Conservation (phyloP, 257 asterid genomes). For the Nyctanthes arbortristis region DNA sequence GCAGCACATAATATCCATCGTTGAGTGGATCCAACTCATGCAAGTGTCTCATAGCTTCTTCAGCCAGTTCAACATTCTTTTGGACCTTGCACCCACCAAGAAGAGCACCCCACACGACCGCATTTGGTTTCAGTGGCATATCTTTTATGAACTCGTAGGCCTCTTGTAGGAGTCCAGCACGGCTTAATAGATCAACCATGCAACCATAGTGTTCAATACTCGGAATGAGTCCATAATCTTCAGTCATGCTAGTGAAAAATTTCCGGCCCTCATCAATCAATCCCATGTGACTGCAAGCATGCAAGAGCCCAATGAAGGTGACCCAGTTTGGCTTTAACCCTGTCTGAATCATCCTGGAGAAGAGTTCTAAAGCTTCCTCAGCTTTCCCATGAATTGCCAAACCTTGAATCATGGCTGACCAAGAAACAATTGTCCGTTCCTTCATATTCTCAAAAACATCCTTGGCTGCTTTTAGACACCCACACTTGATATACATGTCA, state of each 20-base stretch:
- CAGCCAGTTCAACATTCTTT: conserved; percentile 60
- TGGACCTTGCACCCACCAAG: conserved; percentile 71
- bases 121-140: conserved; percentile 16
- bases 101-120: conserved; percentile 74
- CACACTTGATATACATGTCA: conserved; percentile 68
- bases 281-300: conserved; percentile 74
- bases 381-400: conserved; percentile 70
- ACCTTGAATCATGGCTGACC: conserved; percentile 82
- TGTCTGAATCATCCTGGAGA: conserved; percentile 43
- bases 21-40: conserved; percentile 45
- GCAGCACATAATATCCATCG: conserved; percentile 62
- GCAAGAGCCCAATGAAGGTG: conserved; percentile 64
- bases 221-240: conserved; percentile 46
- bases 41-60: conserved; percentile 46
- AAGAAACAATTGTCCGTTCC: conserved; percentile 51
- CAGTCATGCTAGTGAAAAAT: conserved; percentile 53
- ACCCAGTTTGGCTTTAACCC: conserved; percentile 62
- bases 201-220: conserved; percentile 72
- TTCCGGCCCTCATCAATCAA: conserved; percentile 47
- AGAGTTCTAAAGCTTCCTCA: conserved; percentile 50
- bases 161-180: conserved; percentile 61
- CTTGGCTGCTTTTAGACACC: conserved; percentile 52
- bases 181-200: conserved; percentile 74
- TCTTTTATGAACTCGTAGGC: conserved; percentile 46
- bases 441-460: conserved; percentile 49